Evolutionary conservation across 176 grass and related monocot species (phyloP).

Genomic region (Elymus sibiricus): DNA sequence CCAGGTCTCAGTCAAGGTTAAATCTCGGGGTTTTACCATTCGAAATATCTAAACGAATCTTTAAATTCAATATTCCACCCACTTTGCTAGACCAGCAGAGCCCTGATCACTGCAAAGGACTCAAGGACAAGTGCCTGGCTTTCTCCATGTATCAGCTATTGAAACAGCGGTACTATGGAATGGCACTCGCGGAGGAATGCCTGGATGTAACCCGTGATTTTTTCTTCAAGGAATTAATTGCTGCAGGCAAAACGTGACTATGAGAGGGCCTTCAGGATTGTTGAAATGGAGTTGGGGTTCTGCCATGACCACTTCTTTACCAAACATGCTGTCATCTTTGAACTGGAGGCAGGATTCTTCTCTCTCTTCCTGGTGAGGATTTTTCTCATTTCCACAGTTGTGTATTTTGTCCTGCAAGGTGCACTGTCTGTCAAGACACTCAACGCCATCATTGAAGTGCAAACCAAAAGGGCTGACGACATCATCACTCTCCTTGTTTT

Average conservation of each 20-base stretch:
- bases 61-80: no score
- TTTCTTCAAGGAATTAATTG: neutral
- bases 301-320: conserved; percentile 22
- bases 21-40: no score
- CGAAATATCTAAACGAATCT: no score
- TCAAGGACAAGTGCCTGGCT: neutral
- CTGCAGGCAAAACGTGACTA: neutral
- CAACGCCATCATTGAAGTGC: neutral
- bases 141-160: neutral
- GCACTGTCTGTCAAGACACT: neutral
- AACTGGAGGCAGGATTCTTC: neutral
- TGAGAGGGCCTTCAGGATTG: neutral
- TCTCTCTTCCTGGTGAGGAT: neutral
- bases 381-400: neutral
- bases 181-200: neutral
- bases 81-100: no score
- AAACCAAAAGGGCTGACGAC: neutral
- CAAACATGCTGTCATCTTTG: neutral
- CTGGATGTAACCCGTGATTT: neutral
- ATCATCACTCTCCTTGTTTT: no score
- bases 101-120: neutral
- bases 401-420: neutral
- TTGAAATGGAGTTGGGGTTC: conserved; percentile 24
- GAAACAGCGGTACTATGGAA: neutral
- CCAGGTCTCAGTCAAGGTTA: no score